Evolutionary conservation across 768 basidiomycete genomes (phyloP).

Genomic region (Leccinum longicurvipes): DNA sequence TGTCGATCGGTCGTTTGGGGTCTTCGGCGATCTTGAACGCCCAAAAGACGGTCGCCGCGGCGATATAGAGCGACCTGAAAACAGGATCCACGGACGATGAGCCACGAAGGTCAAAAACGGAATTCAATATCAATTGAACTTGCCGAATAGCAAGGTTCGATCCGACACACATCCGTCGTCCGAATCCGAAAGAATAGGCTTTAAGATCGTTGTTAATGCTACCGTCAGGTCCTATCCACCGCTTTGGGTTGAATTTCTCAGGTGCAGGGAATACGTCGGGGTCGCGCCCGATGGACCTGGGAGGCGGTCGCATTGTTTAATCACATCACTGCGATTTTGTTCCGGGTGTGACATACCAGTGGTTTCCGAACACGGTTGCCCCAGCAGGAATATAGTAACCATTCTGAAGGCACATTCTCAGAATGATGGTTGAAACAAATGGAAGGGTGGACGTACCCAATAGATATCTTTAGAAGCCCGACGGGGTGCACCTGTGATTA

Average conservation of each 20-base stretch:
- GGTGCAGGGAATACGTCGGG: slow-evolving; percentile 31
- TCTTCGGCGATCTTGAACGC: slow-evolving; percentile 53
- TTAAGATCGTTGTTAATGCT: slow-evolving; percentile 48
- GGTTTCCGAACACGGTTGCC: slow-evolving; percentile 32
- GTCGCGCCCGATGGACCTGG: slow-evolving; percentile 24
- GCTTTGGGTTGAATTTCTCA: slow-evolving; percentile 51
- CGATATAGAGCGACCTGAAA: slow-evolving; percentile 59
- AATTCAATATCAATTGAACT: not conserved
- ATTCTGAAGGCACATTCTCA: slow-evolving; percentile 21
- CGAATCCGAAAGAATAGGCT: slow-evolving; percentile 54
- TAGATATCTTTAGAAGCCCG: slow-evolving; percentile 25
- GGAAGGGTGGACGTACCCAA: slow-evolving; percentile 17
- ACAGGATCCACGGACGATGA: not conserved
- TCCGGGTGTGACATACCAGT: slow-evolving; percentile 19
- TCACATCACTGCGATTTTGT: not conserved
- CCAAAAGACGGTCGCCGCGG: slow-evolving; percentile 61
- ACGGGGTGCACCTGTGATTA: slow-evolving; percentile 18
- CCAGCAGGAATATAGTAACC: slow-evolving; percentile 35
- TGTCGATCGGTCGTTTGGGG: slow-evolving; percentile 52
- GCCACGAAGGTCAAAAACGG: not conserved
- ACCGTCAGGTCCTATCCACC: slow-evolving; percentile 48
- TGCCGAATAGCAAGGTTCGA: slow-evolving; percentile 25
- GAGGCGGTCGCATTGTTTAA: not conserved
- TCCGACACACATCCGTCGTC: slow-evolving; percentile 33
- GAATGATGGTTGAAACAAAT: too few relatives aligned